Evolutionary conservation across 208 protist species (phyloP), one percentile per base, ranked within the genome.

Genomic region (Tritrichomonas musculus): DNA sequence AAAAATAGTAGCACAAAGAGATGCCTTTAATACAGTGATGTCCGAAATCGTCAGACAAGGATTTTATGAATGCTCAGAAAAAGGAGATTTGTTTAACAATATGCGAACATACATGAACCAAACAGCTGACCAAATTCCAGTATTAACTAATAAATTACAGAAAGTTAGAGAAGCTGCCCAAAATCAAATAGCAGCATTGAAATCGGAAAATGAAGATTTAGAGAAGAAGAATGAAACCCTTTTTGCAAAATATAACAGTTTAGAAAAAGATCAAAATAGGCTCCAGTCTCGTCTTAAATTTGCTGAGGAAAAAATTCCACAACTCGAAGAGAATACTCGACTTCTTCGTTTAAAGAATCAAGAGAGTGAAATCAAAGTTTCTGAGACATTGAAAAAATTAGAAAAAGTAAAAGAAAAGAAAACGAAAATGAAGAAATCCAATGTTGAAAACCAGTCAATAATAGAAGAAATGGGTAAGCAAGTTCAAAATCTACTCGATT

Each of bases 1-100:
- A 50, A 44, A 30, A 50, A 30, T 82, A 8, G 41, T 47, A 30
- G 41, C 27, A 30, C 73, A 82, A 41, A 36, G 73, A 47, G 73
- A 82, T 30, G 73, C 73, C 22, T 82, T 47, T 50, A 41, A 82
- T 82, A 82, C 73, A 50, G 41, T 82, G 11, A 82, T 82, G 73
- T 57, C 47, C 27, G 77, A 88, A 57, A 88, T 88, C 39, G 47
- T 88, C 33, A 3, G 77, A 57, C 77, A 88, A 88, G 41, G 47
- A 33, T 88, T 88, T 39, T 47, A 57, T 27, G 77, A 88, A 39
- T 88, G 77, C 47, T 20, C n/a, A 22, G 27, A 41, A 50, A 53
- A 88, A 88, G 77, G 77, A 3, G 77, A 88, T 27, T 53, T 88
- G 39, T 33, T 88, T 88, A 17, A 88, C 4, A 33, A 44, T 0